Percentiles rank a stretch among this genome's conserved stretches.
Conservation (phyloP, 352 stramenopile genomes). For the Globisporangium barbulae region DNA sequence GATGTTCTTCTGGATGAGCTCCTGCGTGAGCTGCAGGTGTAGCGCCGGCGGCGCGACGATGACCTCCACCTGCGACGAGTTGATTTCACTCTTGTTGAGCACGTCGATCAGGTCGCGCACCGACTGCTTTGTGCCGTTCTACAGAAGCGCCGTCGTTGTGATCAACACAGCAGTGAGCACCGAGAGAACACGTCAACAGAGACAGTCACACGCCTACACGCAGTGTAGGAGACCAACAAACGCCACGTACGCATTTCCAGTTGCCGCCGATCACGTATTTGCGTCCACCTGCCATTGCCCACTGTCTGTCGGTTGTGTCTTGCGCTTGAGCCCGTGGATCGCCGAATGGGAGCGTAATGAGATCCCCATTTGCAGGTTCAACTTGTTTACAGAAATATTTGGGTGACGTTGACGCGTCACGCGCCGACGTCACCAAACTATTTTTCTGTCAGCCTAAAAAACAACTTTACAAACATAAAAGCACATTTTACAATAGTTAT, state of each 20-base stretch:
- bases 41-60: constrained; percentile 75
- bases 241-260: constrained; percentile 91
- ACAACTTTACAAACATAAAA: too few relatives aligned
- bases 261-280: constrained; percentile 93
- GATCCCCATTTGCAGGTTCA: constrained; percentile 2
- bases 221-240: constrained; percentile 10
- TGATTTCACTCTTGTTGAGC: constrained; percentile 70
- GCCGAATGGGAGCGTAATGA: background rate
- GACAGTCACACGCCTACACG: background rate
- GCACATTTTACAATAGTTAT: too few relatives aligned
- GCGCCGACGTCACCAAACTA: background rate
- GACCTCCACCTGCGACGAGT: constrained; percentile 67
- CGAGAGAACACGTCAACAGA: background rate
- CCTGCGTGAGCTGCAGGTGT: constrained; percentile 55
- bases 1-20: constrained; percentile 56
- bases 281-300: constrained; percentile 24
- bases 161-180: background rate
- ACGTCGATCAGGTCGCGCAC: constrained; percentile 86
- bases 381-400: constrained; percentile 4
- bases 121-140: constrained; percentile 77
- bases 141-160: too few relatives aligned
- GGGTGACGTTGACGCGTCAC: too few relatives aligned
- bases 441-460: too few relatives aligned
- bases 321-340: background rate
- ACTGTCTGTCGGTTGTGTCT: background rate